phyloP scores from a whole-genome alignment of 805 yeast species.

The Candida vaughaniae region DNA sequence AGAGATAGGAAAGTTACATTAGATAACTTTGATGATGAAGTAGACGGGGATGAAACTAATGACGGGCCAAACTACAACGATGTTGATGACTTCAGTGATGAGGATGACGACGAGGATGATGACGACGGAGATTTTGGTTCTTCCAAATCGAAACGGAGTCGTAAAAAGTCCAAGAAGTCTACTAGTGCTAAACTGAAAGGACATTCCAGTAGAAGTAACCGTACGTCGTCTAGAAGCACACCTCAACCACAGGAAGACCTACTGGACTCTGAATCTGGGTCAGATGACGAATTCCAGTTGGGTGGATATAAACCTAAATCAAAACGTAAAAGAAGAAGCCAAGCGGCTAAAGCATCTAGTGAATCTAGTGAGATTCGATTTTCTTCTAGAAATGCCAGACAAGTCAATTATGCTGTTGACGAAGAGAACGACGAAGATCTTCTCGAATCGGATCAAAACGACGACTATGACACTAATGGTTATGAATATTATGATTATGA shows the following conservation, averaged over 20 bases:
- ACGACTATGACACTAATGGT: slow-evolving; percentile 30
- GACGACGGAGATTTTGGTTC: slow-evolving; percentile 16
- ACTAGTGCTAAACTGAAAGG: slow-evolving; percentile 4
- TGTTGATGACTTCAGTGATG: slow-evolving; percentile 17
- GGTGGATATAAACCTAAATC: slow-evolving; percentile 6
- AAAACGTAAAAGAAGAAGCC: slow-evolving; percentile 8
- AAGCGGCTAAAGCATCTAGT: neutral
- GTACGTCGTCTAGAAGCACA: neutral
- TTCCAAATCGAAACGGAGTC: neutral
- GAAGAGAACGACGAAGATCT: slow-evolving; percentile 60
- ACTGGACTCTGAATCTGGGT: slow-evolving; percentile 4
- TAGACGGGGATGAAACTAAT: slow-evolving; percentile 36
- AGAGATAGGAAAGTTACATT: slow-evolving; percentile 43
- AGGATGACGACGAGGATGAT: slow-evolving; percentile 11
- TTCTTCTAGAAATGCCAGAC: slow-evolving; percentile 65
- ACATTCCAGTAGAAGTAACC: no score
- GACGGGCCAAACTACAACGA: slow-evolving; percentile 29
- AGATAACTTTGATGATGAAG: slow-evolving; percentile 32
- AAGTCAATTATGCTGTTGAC: slow-evolving; percentile 78
- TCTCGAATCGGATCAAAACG: slow-evolving; percentile 36
- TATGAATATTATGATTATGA: slow-evolving; percentile 33
- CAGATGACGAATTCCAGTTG: slow-evolving; percentile 7
- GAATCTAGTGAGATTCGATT: slow-evolving; percentile 57
- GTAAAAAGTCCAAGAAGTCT: slow-evolving; percentile 13
- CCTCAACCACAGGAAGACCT: neutral